These are phyloP conservation scores for Colletotrichum sojae DNA, from an alignment of 2,329 filamentous ascomycete species.

Conservation along the genomic window DNA sequence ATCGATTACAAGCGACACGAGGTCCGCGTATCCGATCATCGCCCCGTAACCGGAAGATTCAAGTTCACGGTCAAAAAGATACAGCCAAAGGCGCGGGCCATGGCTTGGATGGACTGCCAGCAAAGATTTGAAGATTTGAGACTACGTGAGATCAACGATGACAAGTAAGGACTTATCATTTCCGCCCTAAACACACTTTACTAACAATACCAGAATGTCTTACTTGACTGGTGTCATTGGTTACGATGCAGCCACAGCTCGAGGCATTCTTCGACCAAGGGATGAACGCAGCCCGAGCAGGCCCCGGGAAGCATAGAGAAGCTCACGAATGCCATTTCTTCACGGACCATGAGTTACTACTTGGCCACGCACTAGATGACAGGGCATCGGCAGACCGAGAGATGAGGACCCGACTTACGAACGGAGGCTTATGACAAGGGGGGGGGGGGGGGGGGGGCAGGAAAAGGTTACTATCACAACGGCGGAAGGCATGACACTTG, in stretches of 20 bases:
- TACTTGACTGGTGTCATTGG: constrained; percentile 41
- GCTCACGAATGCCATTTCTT: not conserved
- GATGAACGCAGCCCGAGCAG: constrained; percentile 34
- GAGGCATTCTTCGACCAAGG: constrained; percentile 33
- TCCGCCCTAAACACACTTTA: not conserved
- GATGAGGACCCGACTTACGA: constrained; percentile 19
- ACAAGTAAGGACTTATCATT: constrained; percentile 75
- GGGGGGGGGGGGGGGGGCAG: no score
- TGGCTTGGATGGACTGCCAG: constrained; percentile 80
- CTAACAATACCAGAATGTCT: constrained; percentile 33
- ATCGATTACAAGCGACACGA: constrained; percentile 91
- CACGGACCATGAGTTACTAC: not conserved
- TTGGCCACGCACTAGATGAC: constrained; percentile 20
- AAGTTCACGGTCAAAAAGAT: constrained; percentile 88
- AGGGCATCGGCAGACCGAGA: constrained; percentile 6
- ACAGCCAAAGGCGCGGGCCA: constrained; percentile 73
- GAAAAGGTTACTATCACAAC: constrained; percentile 31
- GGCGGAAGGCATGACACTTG: constrained; percentile 30
- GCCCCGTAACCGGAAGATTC: constrained; percentile 91
- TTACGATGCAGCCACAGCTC: constrained; percentile 41
- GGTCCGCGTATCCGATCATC: constrained; percentile 90
- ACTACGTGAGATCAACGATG: constrained; percentile 76
- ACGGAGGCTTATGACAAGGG: constrained; percentile 19
- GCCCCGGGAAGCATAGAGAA: constrained; percentile 9
- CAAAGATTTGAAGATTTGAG: constrained; percentile 81